These are phyloP conservation scores for Fusarium verticillioides DNA, from an alignment of 2,329 filamentous ascomycete genomes.

Conservation along the genomic window DNA sequence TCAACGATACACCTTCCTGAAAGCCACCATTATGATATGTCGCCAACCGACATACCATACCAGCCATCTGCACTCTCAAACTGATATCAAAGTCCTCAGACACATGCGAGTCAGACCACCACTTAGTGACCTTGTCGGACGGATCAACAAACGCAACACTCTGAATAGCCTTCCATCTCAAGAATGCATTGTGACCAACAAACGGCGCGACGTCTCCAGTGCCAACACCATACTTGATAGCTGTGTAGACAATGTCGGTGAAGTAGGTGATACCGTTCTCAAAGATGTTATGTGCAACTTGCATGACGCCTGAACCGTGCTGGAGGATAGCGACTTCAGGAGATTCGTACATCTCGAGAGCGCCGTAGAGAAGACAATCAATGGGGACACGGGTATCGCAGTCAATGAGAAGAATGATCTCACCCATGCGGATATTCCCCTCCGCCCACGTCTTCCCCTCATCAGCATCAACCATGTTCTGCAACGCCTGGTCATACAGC, in stretches of 20 bases:
- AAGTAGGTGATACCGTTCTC: slow-evolving; percentile 81
- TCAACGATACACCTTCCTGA: slow-evolving; percentile 78
- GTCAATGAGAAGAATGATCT: slow-evolving; percentile 71
- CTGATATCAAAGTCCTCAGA: slow-evolving; percentile 84
- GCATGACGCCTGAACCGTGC: slow-evolving; percentile 80
- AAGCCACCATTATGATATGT: slow-evolving; percentile 77
- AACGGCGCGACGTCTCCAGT: slow-evolving; percentile 80
- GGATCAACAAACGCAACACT: slow-evolving; percentile 38
- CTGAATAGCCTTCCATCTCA: slow-evolving; percentile 68
- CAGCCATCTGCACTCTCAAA: slow-evolving; percentile 74
- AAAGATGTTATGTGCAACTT: slow-evolving; percentile 77
- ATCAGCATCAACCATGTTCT: slow-evolving; percentile 60
- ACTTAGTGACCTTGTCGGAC: slow-evolving; percentile 67
- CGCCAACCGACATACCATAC: slow-evolving; percentile 75
- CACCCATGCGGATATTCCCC: slow-evolving; percentile 66
- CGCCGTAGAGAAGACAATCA: slow-evolving; percentile 76
- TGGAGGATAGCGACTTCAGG: slow-evolving; percentile 78
- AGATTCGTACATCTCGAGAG: slow-evolving; percentile 75
- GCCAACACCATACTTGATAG: slow-evolving; percentile 76
- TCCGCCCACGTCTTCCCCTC: slow-evolving; percentile 65
- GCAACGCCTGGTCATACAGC: slow-evolving; percentile 58
- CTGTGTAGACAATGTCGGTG: slow-evolving; percentile 80
- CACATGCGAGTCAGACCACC: slow-evolving; percentile 80
- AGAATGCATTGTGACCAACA: slow-evolving; percentile 81
- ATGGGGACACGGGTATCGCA: slow-evolving; percentile 72